Percentiles rank a stretch among this genome's conserved stretches.
Evolutionary conservation across 2,329 filamentous ascomycete genomes (phyloP).

Genomic region (Colletotrichum eleusines): DNA sequence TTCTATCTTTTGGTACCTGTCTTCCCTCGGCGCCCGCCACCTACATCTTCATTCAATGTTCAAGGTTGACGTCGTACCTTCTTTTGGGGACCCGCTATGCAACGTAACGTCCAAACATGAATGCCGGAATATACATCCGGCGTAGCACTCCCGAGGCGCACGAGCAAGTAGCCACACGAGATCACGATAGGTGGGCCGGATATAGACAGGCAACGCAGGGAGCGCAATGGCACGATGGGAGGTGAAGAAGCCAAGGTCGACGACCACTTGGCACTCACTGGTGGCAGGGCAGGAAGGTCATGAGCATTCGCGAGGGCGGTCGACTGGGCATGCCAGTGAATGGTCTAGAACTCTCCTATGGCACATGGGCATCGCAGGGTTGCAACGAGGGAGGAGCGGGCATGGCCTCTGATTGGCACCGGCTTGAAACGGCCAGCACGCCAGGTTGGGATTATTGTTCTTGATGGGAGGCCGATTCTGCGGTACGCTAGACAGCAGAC

Average conservation of each 20-base stretch:
- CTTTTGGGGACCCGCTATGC: constrained; percentile 5
- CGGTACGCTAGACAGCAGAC: constrained; percentile 4
- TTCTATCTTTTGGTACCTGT: no score
- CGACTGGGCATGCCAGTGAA: constrained; percentile 19
- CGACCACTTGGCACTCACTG: no score
- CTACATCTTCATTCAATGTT: no score
- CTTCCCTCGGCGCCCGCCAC: no score
- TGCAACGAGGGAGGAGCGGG: constrained; percentile 25
- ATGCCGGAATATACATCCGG: constrained; percentile 1
- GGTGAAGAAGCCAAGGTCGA: neutral
- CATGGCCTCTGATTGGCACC: constrained; percentile 19
- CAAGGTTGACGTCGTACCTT: constrained; percentile 1
- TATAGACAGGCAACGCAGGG: constrained; percentile 1
- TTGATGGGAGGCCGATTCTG: constrained; percentile 19
- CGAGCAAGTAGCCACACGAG: no score
- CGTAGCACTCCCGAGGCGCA: neutral
- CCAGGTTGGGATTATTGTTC: constrained; percentile 20
- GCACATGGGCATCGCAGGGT: constrained; percentile 19
- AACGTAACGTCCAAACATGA: neutral
- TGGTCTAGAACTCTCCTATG: constrained; percentile 27
- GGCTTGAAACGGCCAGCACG: constrained; percentile 21
- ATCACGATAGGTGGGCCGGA: neutral
- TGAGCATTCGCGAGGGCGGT: constrained; percentile 3
- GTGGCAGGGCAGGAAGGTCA: neutral
- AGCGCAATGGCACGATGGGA: neutral